phyloP scores from a whole-genome alignment of 1,139 yeast genomes.

The Eremothecium gossypii region DNA sequence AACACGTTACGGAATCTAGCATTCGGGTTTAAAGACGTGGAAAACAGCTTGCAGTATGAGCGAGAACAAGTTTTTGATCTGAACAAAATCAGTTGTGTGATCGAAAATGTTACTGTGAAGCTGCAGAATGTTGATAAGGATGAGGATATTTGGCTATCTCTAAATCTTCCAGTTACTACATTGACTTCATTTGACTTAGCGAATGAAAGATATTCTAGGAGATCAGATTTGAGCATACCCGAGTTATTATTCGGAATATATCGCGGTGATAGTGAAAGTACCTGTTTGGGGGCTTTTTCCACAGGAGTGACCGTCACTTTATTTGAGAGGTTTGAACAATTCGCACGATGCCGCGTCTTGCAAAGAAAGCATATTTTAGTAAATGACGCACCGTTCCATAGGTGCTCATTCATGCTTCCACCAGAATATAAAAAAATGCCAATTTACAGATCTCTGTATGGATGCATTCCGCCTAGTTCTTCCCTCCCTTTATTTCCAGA shows the following conservation, averaged over 20 bases:
- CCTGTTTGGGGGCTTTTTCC: constrained; percentile 29
- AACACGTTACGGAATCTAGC: constrained; percentile 41
- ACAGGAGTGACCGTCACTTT: constrained; percentile 55
- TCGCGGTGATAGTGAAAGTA: constrained; percentile 15
- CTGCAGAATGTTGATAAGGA: constrained; percentile 25
- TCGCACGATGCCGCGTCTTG: constrained; percentile 36
- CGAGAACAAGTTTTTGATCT: constrained; percentile 59
- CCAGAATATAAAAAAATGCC: constrained; percentile 37
- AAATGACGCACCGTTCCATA: constrained; percentile 78
- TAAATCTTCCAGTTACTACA: constrained; percentile 35
- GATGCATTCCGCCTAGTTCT: constrained; percentile 51
- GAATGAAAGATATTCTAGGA: constrained; percentile 53
- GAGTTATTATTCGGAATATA: constrained; percentile 27
- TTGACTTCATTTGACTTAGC: constrained; percentile 60
- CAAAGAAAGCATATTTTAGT: constrained; percentile 60
- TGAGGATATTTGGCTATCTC: constrained; percentile 21
- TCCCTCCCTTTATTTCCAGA: constrained; percentile 57
- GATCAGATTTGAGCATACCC: constrained; percentile 45
- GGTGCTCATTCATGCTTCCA: constrained; percentile 63
- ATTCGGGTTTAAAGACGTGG: constrained; percentile 62
- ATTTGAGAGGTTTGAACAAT: constrained; percentile 48
- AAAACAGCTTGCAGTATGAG: constrained; percentile 56
- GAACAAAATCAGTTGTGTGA: constrained; percentile 39
- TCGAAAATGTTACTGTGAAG: constrained; percentile 27
- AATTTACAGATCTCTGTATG: constrained; percentile 39